Conservation (phyloP, 164 flowering plant species). For the Vitis labrusca region DNA sequence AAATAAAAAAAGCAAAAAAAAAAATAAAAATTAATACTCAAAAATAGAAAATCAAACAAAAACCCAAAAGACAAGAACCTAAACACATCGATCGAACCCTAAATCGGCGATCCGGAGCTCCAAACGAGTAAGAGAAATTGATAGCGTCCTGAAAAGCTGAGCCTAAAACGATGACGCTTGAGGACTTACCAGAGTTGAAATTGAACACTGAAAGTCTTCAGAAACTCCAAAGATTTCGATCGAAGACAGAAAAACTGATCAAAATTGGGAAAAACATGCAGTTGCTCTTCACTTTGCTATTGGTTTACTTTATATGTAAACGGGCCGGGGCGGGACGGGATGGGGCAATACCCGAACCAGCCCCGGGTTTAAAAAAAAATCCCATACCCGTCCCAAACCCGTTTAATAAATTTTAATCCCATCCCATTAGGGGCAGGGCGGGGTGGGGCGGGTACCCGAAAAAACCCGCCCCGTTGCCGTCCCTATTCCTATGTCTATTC, state of each 20-base stretch:
- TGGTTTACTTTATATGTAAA: too few species aligned
- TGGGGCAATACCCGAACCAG: rapidly evolving
- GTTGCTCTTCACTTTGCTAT: too few species aligned
- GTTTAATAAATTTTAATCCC: too few species aligned
- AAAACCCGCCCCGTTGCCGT: too few species aligned
- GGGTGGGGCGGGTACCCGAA: too few species aligned
- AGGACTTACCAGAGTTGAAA: conserved; percentile 15
- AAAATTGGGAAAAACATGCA: not conserved
- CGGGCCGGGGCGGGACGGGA: too few species aligned
- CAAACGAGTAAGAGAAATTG: not conserved
- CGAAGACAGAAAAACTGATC: not conserved
- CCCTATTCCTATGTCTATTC: too few species aligned
- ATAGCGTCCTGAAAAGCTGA: not conserved
- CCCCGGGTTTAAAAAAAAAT: too few species aligned
- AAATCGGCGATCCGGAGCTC: conserved; percentile 7
- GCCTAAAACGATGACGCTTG: not conserved
- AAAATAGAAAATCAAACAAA: not conserved
- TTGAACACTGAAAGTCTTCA: not conserved
- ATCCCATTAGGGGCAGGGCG: too few species aligned
- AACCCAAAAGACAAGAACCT: not conserved
- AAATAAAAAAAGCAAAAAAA: not conserved
- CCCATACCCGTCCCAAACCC: too few species aligned
- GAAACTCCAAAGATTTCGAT: not conserved
- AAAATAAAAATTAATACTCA: not conserved
- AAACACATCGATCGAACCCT: conserved; percentile 20